Evolutionary conservation across 768 basidiomycete genomes (phyloP).

Genomic region (Lanmaoa pseudosensibilis): DNA sequence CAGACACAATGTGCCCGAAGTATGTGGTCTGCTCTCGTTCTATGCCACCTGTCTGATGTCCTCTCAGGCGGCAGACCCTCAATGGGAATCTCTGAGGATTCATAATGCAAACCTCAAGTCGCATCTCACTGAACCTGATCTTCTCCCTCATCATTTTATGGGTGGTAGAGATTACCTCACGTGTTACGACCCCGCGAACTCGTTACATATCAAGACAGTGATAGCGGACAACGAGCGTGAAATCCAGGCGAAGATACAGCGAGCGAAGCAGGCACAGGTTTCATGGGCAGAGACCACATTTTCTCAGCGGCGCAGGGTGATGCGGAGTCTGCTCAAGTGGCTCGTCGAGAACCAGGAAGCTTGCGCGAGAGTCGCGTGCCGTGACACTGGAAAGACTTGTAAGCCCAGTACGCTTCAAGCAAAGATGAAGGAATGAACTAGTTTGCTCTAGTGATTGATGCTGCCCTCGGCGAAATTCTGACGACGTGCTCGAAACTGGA

Average conservation of each 20-base stretch:
- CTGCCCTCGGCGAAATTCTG: slow-evolving; percentile 90
- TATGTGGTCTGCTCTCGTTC: slow-evolving; percentile 34
- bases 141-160: slow-evolving; percentile 50
- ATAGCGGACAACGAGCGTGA: slow-evolving; percentile 72
- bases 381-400: slow-evolving; percentile 96
- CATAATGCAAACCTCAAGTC: slow-evolving; percentile 60
- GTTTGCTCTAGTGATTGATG: slow-evolving; percentile 73
- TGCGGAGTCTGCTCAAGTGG: slow-evolving; percentile 90
- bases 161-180: slow-evolving; percentile 73
- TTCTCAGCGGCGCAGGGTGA: slow-evolving; percentile 73
- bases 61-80: slow-evolving; percentile 54
- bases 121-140: slow-evolving; percentile 54
- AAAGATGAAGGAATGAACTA: neutral
- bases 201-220: slow-evolving; percentile 74
- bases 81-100: slow-evolving; percentile 57
- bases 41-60: slow-evolving; percentile 17
- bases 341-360: slow-evolving; percentile 85
- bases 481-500: slow-evolving; percentile 95
- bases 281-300: slow-evolving; percentile 78
- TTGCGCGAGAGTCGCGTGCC: slow-evolving; percentile 83
- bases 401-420: slow-evolving; percentile 31
- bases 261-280: slow-evolving; percentile 65
- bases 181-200: slow-evolving; percentile 88
- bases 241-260: slow-evolving; percentile 69
- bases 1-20: slow-evolving; percentile 54